Evolutionary conservation across 2,329 filamentous ascomycete species (phyloP).

Genomic region (Calonectria multiphialidica): DNA sequence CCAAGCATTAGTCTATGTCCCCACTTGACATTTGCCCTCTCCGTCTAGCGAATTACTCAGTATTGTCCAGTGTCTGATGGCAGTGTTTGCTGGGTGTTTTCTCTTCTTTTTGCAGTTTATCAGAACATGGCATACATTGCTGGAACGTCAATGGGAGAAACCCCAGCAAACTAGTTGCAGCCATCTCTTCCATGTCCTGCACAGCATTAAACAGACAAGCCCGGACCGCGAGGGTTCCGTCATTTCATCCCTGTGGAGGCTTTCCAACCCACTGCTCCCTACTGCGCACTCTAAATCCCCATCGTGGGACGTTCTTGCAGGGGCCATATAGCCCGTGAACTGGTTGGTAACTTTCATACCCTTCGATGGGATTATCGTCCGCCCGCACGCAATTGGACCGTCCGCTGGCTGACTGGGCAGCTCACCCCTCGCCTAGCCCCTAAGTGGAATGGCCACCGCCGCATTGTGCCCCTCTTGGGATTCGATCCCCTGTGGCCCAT

Average conservation of each 20-base stretch:
- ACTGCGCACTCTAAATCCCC: background rate
- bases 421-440: background rate
- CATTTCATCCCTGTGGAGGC: background rate
- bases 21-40: background rate
- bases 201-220: background rate
- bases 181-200: background rate
- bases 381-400: background rate
- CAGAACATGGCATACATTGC: background rate
- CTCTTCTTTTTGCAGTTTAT: background rate
- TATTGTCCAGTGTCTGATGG: background rate
- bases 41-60: background rate
- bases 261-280: background rate
- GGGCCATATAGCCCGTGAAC: background rate
- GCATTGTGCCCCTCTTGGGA: background rate
- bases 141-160: too few relatives aligned
- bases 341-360: background rate
- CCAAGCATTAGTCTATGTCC: slow-evolving; percentile 4
- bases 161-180: background rate
- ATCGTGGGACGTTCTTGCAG: background rate
- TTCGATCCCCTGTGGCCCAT: background rate
- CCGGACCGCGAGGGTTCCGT: background rate
- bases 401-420: background rate
- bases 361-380: background rate
- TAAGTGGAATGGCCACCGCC: background rate
- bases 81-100: background rate